Conservation (phyloP, 2,329 filamentous ascomycete genomes). For the Zelopaecilomyces penicillatus region DNA sequence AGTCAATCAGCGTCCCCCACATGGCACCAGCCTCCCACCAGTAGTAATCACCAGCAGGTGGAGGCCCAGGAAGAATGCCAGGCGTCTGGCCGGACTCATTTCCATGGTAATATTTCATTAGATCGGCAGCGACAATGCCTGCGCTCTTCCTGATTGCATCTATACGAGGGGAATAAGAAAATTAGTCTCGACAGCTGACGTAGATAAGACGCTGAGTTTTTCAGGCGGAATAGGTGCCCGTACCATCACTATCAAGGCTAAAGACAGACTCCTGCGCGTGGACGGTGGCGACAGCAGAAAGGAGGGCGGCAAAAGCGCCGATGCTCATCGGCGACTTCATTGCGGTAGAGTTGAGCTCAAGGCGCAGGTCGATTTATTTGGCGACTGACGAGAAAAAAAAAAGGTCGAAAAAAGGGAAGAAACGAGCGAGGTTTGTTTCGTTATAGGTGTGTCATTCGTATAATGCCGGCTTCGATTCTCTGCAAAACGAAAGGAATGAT, state of each 20-base stretch:
- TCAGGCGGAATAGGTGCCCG: background rate
- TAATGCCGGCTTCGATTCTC: too few species aligned
- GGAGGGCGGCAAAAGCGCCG: constrained; percentile 5
- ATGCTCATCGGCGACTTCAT: constrained; percentile 5
- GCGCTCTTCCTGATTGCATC: constrained; percentile 32
- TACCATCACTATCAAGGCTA: constrained; percentile 3
- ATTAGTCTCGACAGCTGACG: background rate
- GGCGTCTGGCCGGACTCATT: constrained; percentile 35
- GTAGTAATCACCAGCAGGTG: constrained; percentile 43
- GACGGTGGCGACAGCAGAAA: constrained; percentile 4
- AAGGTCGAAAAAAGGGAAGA: too few species aligned
- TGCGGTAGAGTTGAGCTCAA: too few species aligned
- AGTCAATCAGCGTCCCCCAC: constrained; percentile 56
- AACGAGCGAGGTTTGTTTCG: too few species aligned
- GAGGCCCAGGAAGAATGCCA: constrained; percentile 41
- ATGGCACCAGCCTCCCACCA: constrained; percentile 60
- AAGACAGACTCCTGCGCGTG: constrained; percentile 4
- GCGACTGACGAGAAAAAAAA: too few species aligned
- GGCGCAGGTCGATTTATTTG: background rate
- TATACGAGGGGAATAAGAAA: constrained; percentile 9
- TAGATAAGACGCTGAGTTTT: too few species aligned
- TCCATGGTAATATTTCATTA: constrained; percentile 39
- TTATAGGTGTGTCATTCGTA: too few species aligned
- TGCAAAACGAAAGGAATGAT: too few species aligned
- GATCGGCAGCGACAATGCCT: constrained; percentile 32